A percentile compares a stretch with the other conserved stretches of the same genome.
Evolutionary conservation across 192 early-diverging fungal species (phyloP).

Genomic region (Coemansia sp.): DNA sequence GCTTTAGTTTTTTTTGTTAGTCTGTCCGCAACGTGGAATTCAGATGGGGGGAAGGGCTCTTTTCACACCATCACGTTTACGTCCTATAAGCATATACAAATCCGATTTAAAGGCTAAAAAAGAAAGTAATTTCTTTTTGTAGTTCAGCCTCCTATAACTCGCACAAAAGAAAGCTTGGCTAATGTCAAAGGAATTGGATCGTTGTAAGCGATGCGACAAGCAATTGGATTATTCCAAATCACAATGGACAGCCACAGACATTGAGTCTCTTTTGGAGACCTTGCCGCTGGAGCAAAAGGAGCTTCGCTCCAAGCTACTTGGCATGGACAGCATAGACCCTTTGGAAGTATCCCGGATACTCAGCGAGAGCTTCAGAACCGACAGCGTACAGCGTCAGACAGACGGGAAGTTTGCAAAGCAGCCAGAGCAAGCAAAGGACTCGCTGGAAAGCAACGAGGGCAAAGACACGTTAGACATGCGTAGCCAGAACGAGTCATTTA

Average conservation of each 20-base stretch:
- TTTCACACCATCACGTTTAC: too few relatives aligned
- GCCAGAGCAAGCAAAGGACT: background rate
- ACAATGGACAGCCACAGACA: slow-evolving; percentile 17
- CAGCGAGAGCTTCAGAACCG: slow-evolving; percentile 34
- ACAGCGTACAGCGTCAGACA: slow-evolving; percentile 11
- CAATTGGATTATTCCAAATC: slow-evolving; percentile 14
- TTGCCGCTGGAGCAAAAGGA: slow-evolving; percentile 19
- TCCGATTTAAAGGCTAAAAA: background rate
- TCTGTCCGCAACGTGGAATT: too few relatives aligned
- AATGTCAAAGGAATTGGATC: slow-evolving; percentile 4
- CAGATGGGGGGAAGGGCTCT: too few relatives aligned
- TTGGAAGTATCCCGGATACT: slow-evolving; percentile 30
- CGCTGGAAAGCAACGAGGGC: background rate
- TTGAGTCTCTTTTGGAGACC: slow-evolving; percentile 20
- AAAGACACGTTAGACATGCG: background rate
- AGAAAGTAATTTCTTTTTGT: background rate
- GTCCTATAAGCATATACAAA: too few relatives aligned
- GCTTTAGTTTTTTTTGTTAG: too few relatives aligned
- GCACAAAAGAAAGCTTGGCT: too few relatives aligned
- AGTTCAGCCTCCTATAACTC: background rate
- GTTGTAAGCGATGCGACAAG: slow-evolving; percentile 35
- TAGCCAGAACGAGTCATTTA: slow-evolving; percentile 49
- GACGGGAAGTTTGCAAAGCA: background rate
- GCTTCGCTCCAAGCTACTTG: background rate
- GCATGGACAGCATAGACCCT: slow-evolving; percentile 1